Conservation (phyloP, 768 basidiomycete species). For the Tephrocybe rancida region DNA sequence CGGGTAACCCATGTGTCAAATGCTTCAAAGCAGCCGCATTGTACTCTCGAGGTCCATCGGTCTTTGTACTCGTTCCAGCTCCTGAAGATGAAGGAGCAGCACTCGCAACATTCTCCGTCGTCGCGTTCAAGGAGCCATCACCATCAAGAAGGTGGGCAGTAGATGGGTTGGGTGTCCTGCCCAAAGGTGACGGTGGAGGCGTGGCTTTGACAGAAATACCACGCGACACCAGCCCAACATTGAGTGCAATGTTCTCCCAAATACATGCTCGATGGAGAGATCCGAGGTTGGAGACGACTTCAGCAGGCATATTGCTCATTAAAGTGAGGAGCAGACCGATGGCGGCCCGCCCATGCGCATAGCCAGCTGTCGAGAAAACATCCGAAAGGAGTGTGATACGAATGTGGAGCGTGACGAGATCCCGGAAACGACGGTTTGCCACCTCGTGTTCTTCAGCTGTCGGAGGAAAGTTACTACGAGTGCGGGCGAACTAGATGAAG, state of each 20-base stretch:
- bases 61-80: conserved; percentile 28
- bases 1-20: conserved; percentile 76
- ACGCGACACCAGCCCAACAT: conserved; percentile 53
- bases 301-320: conserved; percentile 61
- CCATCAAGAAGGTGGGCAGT: conserved; percentile 43
- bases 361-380: conserved; percentile 82
- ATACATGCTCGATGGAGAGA: conserved; percentile 78
- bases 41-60: conserved; percentile 51
- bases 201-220: conserved; percentile 54
- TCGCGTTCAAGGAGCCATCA: conserved; percentile 26
- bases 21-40: conserved; percentile 82
- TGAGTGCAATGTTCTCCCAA: conserved; percentile 87
- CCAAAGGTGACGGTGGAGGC: conserved; percentile 43
- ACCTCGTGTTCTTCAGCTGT: conserved; percentile 47
- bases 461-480: conserved; percentile 11
- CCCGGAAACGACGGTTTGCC: conserved; percentile 69
- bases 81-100: conserved; percentile 2
- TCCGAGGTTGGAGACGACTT: conserved; percentile 75
- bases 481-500: background rate
- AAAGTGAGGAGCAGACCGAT: conserved; percentile 76
- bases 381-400: conserved; percentile 85
- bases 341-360: conserved; percentile 77
- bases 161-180: conserved; percentile 47
- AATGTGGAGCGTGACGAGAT: conserved; percentile 74
- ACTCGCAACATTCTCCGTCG: background rate